A percentile compares a stretch with the other conserved stretches of the same genome.
These are phyloP conservation scores for Colletotrichum magnum DNA, from an alignment of 2,329 filamentous ascomycete species.

Conservation along the genomic window DNA sequence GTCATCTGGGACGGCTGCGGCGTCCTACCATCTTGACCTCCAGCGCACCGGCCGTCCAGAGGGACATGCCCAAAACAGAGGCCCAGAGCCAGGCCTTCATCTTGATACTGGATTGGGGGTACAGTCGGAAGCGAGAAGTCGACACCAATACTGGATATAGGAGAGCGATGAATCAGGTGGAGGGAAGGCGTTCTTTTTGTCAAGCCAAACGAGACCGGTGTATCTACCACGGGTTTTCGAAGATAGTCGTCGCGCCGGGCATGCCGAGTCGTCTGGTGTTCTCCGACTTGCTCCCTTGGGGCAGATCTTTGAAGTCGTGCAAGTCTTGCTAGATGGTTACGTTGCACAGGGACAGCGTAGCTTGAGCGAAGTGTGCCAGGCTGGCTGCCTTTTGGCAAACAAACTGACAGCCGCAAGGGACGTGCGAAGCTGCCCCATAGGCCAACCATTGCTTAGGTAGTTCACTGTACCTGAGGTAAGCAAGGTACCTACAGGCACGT, in stretches of 20 bases:
- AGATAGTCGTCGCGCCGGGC: constrained; percentile 15
- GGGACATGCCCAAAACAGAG: constrained; percentile 67
- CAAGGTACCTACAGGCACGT: too few relatives aligned
- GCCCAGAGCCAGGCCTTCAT: constrained; percentile 71
- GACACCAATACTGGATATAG: neutral
- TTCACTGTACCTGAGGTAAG: constrained; percentile 11
- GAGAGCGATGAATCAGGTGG: too few relatives aligned
- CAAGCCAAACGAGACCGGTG: constrained; percentile 3
- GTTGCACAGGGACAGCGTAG: constrained; percentile 29
- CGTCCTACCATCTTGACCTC: constrained; percentile 70
- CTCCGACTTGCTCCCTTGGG: constrained; percentile 9
- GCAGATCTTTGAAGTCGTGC: constrained; percentile 20
- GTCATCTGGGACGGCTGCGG: neutral
- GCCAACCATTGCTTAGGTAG: neutral
- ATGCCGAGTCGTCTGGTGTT: constrained; percentile 24
- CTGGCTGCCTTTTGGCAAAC: constrained; percentile 34
- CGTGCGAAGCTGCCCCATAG: constrained; percentile 29
- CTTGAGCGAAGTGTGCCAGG: constrained; percentile 32
- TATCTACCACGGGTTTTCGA: constrained; percentile 24
- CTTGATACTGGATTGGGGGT: constrained; percentile 41
- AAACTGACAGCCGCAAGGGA: constrained; percentile 33
- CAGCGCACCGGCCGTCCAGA: constrained; percentile 68
- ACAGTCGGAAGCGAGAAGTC: neutral
- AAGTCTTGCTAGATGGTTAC: constrained; percentile 29
- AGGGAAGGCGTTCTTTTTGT: neutral